Evolutionary conservation across 495 filamentous ascomycete species (phyloP), one percentile per base, ranked within the genome.

Genomic region (Daldinia vernicosa): DNA sequence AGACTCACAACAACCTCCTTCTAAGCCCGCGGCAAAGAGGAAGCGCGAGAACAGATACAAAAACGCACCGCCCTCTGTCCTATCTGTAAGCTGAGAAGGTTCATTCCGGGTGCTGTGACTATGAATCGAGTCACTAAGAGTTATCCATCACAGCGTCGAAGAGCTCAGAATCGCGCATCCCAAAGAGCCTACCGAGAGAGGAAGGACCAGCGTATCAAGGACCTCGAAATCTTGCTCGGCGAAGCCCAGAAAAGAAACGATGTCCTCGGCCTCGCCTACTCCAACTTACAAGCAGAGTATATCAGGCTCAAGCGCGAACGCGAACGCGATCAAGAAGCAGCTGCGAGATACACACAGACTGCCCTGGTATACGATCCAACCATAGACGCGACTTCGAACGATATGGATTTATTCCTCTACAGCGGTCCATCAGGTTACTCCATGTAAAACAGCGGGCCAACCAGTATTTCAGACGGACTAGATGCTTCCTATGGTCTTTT

Each of bases 161-260:
- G 86, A 70, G 86, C 85, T 19, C 86, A 88, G 74, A 88, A 88
- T 69, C 82, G 86, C 50, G 85, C 84, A 63, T 87, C 86, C 3
- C 92, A 95, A 78, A 84, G 92, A 73, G 91, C 91, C 30, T 95
- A 94, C 71, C 90, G 92, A 52, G 92, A 94, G 79, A 87, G 92
- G 63, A 95, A 95, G 78, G 92, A 95, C 74, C 87, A 91, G 45
- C 89, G 92, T 66, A 92, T 94, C 61, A 89, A 89, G 76, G 91
- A 94, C 60, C 89, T 95, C 8, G 92, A 94, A 80, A 82, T 89
- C 50, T 91, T 93, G 80, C 89, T 95, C 71, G 85, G 78, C 71
- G 85, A 84, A 14, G 78, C 83, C 51, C 80, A 84, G 67, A 76
- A 81, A 47, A 79, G 78, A 67, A 81, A 81, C 61, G 78, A 83